These are phyloP conservation scores for Gypsophila paniculata DNA, from an alignment of 179 eudicot species.

Conservation along the genomic window DNA sequence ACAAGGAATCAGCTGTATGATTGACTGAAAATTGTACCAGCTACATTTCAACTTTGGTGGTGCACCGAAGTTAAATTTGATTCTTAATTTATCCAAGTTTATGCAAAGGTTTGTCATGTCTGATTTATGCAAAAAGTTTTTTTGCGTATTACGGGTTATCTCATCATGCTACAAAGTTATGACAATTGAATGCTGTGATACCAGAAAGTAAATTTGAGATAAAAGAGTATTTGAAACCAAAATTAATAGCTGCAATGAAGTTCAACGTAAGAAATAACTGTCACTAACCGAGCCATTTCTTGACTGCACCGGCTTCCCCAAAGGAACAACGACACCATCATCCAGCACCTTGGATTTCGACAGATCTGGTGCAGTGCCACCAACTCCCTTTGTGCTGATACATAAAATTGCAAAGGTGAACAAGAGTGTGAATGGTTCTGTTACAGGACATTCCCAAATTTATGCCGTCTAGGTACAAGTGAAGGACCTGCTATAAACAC, in stretches of 20 bases:
- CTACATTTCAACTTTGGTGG: no score
- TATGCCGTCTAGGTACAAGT: not conserved
- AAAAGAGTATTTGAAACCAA: no score
- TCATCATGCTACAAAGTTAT: no score
- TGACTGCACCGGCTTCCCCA: conserved; percentile 62
- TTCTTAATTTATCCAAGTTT: no score
- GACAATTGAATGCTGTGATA: no score
- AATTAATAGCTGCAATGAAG: not conserved
- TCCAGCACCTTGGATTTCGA: conserved; percentile 55
- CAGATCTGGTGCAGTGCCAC: conserved; percentile 66
- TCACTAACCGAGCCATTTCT: conserved; percentile 36
- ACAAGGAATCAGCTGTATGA: not conserved
- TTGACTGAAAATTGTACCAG: not conserved
- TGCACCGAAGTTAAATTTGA: no score
- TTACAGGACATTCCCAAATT: not conserved
- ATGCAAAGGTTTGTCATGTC: no score
- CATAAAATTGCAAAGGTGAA: not conserved
- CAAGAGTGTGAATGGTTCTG: not conserved
- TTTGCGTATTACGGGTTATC: no score
- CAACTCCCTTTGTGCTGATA: conserved; percentile 96
- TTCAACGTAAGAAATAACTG: not conserved
- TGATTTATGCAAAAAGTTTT: no score
- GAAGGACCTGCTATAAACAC: not conserved
- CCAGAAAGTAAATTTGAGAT: no score
- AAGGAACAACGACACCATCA: conserved; percentile 75